Evolutionary conservation across 1,284 basidiomycete species (phyloP).

Genomic region (Rhizoctonia solani): DNA sequence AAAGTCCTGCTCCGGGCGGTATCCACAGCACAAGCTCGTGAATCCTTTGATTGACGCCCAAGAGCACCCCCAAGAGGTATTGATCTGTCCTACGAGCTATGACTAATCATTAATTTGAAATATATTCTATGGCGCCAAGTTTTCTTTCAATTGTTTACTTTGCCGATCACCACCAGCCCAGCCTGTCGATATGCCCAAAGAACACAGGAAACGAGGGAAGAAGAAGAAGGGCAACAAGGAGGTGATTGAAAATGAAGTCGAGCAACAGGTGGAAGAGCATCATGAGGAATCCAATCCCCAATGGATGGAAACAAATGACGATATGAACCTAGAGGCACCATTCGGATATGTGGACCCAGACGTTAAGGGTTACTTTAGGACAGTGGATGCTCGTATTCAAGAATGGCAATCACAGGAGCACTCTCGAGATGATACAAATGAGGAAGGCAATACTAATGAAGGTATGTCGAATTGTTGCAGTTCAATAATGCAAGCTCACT

Average conservation of each 20-base stretch:
- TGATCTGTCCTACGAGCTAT: no score
- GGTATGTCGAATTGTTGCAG: slow-evolving; percentile 52
- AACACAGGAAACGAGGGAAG: slow-evolving; percentile 76
- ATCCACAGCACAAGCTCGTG: no score
- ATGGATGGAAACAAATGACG: slow-evolving; percentile 34
- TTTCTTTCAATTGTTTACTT: neutral
- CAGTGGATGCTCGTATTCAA: slow-evolving; percentile 81
- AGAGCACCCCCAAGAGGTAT: no score
- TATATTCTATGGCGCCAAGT: slow-evolving; percentile 10
- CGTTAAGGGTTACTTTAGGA: slow-evolving; percentile 88
- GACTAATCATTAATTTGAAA: neutral
- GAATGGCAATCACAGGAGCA: slow-evolving; percentile 66
- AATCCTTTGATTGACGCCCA: no score
- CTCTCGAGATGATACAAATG: slow-evolving; percentile 49
- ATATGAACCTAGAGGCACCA: slow-evolving; percentile 65
- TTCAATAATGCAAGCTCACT: slow-evolving; percentile 22
- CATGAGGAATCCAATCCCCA: slow-evolving; percentile 45
- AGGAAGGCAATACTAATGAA: slow-evolving; percentile 71
- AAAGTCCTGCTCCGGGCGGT: no score
- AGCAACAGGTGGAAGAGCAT: slow-evolving; percentile 35
- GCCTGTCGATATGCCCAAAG: slow-evolving; percentile 65
- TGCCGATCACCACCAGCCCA: neutral
- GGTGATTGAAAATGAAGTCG: slow-evolving; percentile 42
- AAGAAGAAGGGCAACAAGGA: slow-evolving; percentile 62
- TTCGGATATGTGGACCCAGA: slow-evolving; percentile 88